Evolutionary conservation across 1,284 basidiomycete species (phyloP), one percentile per base, ranked within the genome.

Genomic region (Ceratobasidium sp.): DNA sequence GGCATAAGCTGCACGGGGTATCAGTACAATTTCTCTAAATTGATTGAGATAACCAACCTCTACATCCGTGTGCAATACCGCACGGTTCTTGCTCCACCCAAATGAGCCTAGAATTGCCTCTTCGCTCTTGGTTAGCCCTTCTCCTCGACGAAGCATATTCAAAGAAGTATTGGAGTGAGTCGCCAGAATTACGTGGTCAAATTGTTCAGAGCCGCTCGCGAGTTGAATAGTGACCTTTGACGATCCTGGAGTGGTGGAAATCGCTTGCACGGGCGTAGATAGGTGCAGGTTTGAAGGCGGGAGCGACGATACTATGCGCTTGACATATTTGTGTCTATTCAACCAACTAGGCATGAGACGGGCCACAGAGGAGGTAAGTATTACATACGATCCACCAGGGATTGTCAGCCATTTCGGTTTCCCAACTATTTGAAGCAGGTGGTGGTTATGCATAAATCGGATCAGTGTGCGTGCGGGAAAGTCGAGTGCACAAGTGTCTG

Each of bases 321-420:
- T 80, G 64, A 93, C 88, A 73, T 93, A 92, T 50, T 81, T 77
- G 64, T 83, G 85, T 71, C 88, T 91, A 71, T 5, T 22, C 7
- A 34, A 49, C 65, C 17, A 45, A 40, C 29, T 40, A 43, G 47
- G 35, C 55, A 54, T 27, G n/a, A 35, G 25, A 60, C 35, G 25
- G 52, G 31, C 25, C 31, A 15, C 34, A 29, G 20, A 42, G 5
- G 13, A n/a, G n/a, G n/a, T n/a, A n/a, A n/a, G n/a, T n/a, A n/a
- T n/a, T 0, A 74, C 78, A 64, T 67, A 89, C 87, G 88, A 88
- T 72, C 92, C 91, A 17, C 89, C 88, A 56, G 85, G 78, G 64
- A 94, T 83, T 0, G 92, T 92, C 35, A 93, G 76, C 91, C 91
- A 94, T 6, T 85, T 83, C 0, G 91, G 90, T 70, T 90, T 90